Base-by-base conservation (phyloP, 2,329 filamentous ascomycete genomes). In the Clonostachys rosea region DNA sequence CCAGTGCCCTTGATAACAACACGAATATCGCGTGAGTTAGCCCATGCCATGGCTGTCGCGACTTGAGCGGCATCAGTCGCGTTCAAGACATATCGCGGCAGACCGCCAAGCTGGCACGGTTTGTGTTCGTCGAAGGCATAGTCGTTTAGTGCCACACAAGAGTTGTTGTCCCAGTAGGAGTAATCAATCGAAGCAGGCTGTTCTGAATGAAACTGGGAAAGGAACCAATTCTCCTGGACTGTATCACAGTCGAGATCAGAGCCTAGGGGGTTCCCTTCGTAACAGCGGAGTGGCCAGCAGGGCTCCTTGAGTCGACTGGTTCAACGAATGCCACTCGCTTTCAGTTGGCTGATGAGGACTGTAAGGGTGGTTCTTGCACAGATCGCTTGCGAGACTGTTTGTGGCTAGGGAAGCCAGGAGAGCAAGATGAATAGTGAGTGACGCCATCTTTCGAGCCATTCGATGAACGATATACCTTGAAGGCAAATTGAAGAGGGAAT, bases 1-100 rank as follows among this genome's bases (percentile, higher is more conserved):
- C 44, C 44, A 13, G 44, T 46, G 8, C 39, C 39, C 30, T 42
- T 46, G 20, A 46, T 41, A 11, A 46, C 44, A 17, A 46, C 34
- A 13, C 44, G 44, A 34, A 46, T 46, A 20, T 46, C 24, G 8
- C 44, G 17, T 12, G 12, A 8, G 16, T 12, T 17, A 4, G 44
- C 44, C 44, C 44, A 45, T 14, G 13, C 18, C 16, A 24, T 20
- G 20, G 44, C 44, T 6, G 16, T 33, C 7, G 44, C 44, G 16
- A 45, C 34, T 34, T 45, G 44, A 4, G 20, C 33, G 13, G 14
- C 34, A 24, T 20, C 40, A 6, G 44, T 45, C 5, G 41, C 41
- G 24, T 43, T 43, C 16, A 43, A 17, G 18, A 43, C 20, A 20
- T 43, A 43, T 5, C 14, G 17, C 41, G 41, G 41, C 11, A 20